Percentiles rank a stretch among this genome's conserved stretches.
Evolutionary conservation across 805 yeast genomes (phyloP).

Genomic region (Pichia nanzhaoensis): DNA sequence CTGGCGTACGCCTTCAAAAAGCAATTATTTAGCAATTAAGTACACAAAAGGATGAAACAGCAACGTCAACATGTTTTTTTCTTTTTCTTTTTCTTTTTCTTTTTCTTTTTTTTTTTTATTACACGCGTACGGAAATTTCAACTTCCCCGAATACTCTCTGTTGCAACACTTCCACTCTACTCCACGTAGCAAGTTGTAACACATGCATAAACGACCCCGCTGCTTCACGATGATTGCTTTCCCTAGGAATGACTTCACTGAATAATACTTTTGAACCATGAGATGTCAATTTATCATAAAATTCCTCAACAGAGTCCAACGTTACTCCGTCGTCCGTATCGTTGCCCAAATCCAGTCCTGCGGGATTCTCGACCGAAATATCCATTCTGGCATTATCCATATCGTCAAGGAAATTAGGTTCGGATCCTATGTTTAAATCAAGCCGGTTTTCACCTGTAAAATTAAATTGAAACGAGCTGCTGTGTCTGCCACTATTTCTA

Average conservation of each 20-base stretch:
- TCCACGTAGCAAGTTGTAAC: conserved; percentile 4
- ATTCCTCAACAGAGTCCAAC: background rate
- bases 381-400: conserved; percentile 12
- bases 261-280: background rate
- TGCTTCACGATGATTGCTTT: background rate
- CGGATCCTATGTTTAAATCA: background rate
- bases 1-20: no score
- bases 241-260: background rate
- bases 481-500: conserved; percentile 1
- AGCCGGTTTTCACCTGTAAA: conserved; percentile 1
- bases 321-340: background rate
- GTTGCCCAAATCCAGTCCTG: background rate
- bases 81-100: no score
- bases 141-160: background rate
- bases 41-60: no score
- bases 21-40: background rate
- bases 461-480: conserved; percentile 13
- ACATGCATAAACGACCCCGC: conserved; percentile 3
- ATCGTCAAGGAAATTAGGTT: conserved; percentile 1
- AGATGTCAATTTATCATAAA: background rate
- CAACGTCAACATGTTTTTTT: no score
- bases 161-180: background rate
- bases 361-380: conserved; percentile 3
- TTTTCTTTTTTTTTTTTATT: background rate
- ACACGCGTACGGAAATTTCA: background rate